Evolutionary conservation across 2,329 filamentous ascomycete species (phyloP), one percentile per base, ranked within the genome.

Genomic region (Fusarium sp.): DNA sequence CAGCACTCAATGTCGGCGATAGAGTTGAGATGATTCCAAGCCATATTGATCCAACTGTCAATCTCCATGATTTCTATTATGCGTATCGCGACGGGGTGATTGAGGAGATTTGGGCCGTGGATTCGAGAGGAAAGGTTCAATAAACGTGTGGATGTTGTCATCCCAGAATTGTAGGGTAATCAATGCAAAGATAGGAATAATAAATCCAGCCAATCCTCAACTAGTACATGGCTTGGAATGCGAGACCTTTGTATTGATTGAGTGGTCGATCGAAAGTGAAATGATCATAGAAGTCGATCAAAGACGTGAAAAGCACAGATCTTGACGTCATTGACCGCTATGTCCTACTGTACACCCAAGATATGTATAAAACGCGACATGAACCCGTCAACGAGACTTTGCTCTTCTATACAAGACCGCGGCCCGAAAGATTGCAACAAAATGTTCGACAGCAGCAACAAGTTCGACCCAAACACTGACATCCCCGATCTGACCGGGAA

Each of bases 11-110:
- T 3, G 39, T 72, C 2, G 69, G 69, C 0, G 69, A 72, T 7
- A 50, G 66, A 3, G 35, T 72, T 4, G 39, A 72, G 8, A 72
- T 72, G 69, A 59, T 72, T 12, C 69, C 69, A 1, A 72, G 69
- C 11, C 69, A 72, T 21, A 72, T 72, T 3, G 69, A 72, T 0
- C 69, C 69, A 0, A 72, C 69, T 5, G 63, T 72, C 3, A 72
- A 72, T 23, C 24, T 72, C 7, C 69, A 72, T 9, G 69, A 72
- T 20, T 38, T 56, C 12, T 72, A 72, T 26, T 72, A 72, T 16
- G 69, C 63, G 0, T 39, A 72, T 37, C 24, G 69, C 0, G 66
- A 52, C 2, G 69, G 66, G 2, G 3, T 41, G 0, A 53, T 72
- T 10, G 63, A 68, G 28, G 69, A 72, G 21, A 70, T 72, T 0